Base-by-base conservation (phyloP, 352 stramenopile genomes). In the Globisporangium rhizosaccharum region DNA sequence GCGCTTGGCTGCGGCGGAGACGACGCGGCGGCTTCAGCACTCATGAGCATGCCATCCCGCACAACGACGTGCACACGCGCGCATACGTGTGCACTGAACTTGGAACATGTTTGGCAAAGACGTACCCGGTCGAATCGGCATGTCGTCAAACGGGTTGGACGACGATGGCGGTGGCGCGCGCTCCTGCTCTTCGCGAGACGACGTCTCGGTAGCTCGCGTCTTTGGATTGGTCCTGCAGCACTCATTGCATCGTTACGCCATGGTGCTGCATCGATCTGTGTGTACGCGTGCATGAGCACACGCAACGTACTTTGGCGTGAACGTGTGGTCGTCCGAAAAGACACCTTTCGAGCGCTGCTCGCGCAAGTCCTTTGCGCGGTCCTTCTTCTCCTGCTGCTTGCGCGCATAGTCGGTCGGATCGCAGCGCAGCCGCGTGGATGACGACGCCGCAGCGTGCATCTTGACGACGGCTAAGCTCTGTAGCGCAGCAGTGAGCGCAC, bases 321-420 rank as follows among this genome's bases (percentile, higher is more conserved):
- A 93, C 9, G 83, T 93, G 67, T 90, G 82, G 33, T 90, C 73
- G 20, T 91, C 81, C 26, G 75, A 85, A 56, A 87, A 82, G 62
- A 90, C 65, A 25, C 83, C 81, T 26, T 75, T 76, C 49, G 76
- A 71, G 37, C 79, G 76, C 64, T 89, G 79, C 36, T 88, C 77
- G 42, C 80, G 76, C 66, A 93, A 62, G 59, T 91, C 77, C 62
- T 82, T 85, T 50, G 83, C 83, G 58, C 78, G 76, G 3, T 93
- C 79, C 23, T 85, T 88, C 51, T 87, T 87, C 57, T 89, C 77
- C 50, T 83, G 79, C 66, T 91, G 83, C 65, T 78, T 82, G 59
- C 81, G 81, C 50, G 83, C 83, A 75, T 91, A 90, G 70, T 91
- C 81, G 15, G 79, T 91, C 51, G 82, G 81, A 63, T 91, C 81